These are phyloP conservation scores for Lipomyces kockii DNA, from an alignment of 805 yeast genomes.

Conservation along the genomic window DNA sequence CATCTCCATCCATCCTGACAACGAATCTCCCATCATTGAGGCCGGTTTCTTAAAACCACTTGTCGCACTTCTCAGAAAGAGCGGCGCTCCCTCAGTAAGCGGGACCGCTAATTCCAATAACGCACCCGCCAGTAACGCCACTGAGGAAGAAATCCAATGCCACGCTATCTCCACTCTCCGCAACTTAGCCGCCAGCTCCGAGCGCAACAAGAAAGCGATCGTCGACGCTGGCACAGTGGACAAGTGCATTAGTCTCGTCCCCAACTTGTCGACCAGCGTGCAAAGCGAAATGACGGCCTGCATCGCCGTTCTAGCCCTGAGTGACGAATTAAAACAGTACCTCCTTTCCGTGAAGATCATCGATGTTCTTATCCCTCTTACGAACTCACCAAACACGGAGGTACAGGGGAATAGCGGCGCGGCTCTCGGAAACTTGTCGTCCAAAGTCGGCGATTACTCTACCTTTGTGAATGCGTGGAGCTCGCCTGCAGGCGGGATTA, in stretches of 20 bases:
- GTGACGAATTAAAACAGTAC: conserved; percentile 89
- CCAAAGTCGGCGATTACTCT: conserved; percentile 82
- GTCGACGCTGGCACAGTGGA: conserved; percentile 95
- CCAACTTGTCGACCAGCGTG: conserved; percentile 84
- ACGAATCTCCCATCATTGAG: conserved; percentile 93
- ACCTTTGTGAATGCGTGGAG: conserved; percentile 80
- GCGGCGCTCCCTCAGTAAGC: conserved; percentile 50
- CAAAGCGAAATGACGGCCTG: conserved; percentile 97
- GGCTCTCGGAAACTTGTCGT: conserved; percentile 92
- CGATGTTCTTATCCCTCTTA: conserved; percentile 88
- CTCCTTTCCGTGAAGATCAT: conserved; percentile 82
- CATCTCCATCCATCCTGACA: conserved; percentile 93
- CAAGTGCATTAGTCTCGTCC: conserved; percentile 85
- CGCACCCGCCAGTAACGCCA: conserved; percentile 16
- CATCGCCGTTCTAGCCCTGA: conserved; percentile 93
- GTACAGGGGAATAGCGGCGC: conserved; percentile 99
- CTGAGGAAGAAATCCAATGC: conserved; percentile 93
- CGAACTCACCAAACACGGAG: conserved; percentile 84
- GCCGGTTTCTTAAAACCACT: conserved; percentile 95
- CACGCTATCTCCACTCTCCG: conserved; percentile 96
- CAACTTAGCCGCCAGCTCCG: conserved; percentile 94
- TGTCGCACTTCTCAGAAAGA: conserved; percentile 72
- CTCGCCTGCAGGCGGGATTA: conserved; percentile 80
- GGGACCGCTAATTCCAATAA: conserved; percentile 4
- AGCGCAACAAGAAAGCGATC: conserved; percentile 87